Conservation (phyloP, 2,329 filamentous ascomycete species). For the Alternaria sp. region DNA sequence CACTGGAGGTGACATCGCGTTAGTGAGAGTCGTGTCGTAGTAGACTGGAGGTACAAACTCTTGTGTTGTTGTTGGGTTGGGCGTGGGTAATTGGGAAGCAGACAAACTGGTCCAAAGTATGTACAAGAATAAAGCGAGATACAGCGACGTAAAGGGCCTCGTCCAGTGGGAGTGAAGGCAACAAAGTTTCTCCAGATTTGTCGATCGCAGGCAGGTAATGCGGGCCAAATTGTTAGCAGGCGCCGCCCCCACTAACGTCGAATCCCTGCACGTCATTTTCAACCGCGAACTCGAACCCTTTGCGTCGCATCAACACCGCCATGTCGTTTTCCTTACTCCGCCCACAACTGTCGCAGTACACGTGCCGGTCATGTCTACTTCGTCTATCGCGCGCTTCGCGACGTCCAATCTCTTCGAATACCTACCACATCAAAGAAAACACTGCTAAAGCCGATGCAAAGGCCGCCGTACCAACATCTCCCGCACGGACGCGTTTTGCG, state of each 20-base stretch:
- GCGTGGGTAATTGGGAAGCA: not conserved
- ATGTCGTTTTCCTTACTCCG: conserved; percentile 35
- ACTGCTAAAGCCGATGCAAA: conserved; percentile 5
- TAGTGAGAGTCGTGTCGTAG: conserved; percentile 10
- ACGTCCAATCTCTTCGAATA: conserved; percentile 21
- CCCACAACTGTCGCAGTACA: conserved; percentile 31
- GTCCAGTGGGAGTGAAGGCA: not conserved
- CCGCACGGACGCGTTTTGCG: conserved; percentile 79
- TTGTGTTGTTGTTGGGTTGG: not conserved
- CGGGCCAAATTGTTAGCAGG: conserved; percentile 10
- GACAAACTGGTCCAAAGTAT: not conserved
- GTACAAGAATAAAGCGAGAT: conserved; percentile 8
- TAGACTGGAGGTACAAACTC: not conserved
- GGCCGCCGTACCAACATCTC: conserved; percentile 33
- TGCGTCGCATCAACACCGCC: conserved; percentile 4
- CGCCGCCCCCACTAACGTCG: conserved; percentile 10
- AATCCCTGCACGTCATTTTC: conserved; percentile 15
- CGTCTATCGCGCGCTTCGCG: conserved; percentile 25
- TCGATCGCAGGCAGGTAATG: conserved; percentile 3
- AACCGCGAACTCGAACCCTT: not conserved
- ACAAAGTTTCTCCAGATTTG: conserved; percentile 13
- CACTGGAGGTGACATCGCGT: conserved; percentile 26
- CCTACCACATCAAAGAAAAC: conserved; percentile 1
- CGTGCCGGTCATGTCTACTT: conserved; percentile 38
- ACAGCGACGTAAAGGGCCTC: not conserved